Evolutionary conservation across 805 yeast genomes (phyloP).

Genomic region (Spathaspora sp.): DNA sequence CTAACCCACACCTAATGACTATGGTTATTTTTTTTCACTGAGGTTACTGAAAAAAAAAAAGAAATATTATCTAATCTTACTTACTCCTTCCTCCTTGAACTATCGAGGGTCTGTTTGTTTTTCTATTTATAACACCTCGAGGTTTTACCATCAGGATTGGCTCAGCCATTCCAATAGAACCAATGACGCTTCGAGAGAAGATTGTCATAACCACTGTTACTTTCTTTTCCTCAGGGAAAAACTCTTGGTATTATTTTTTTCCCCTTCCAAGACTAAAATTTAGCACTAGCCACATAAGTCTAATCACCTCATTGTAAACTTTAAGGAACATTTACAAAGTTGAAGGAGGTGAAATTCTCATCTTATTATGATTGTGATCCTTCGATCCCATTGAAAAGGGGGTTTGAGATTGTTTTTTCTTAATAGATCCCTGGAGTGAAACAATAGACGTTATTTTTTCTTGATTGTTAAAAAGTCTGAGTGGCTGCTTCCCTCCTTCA

Average conservation of each 20-base stretch:
- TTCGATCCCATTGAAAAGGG: background rate
- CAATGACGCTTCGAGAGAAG: background rate
- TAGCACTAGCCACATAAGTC: too few relatives aligned
- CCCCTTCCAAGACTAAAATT: background rate
- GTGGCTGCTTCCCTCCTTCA: too few relatives aligned
- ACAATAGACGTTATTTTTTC: background rate
- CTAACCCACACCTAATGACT: background rate
- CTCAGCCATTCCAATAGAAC: background rate
- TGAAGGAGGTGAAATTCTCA: background rate
- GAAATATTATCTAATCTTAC: too few relatives aligned
- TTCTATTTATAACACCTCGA: background rate
- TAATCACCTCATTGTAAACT: too few relatives aligned
- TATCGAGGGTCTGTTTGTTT: background rate
- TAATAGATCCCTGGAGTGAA: background rate
- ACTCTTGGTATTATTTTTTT: too few relatives aligned
- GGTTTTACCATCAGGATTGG: background rate
- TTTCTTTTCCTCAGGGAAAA: background rate
- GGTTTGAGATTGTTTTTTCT: background rate
- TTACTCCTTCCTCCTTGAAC: background rate
- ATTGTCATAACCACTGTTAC: background rate
- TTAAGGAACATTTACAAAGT: too few relatives aligned
- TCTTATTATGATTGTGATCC: background rate
- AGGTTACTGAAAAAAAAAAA: background rate
- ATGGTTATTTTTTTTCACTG: background rate
- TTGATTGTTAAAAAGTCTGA: background rate